Conservation (phyloP, 768 basidiomycete species). For the Phaffia tasmanica region DNA sequence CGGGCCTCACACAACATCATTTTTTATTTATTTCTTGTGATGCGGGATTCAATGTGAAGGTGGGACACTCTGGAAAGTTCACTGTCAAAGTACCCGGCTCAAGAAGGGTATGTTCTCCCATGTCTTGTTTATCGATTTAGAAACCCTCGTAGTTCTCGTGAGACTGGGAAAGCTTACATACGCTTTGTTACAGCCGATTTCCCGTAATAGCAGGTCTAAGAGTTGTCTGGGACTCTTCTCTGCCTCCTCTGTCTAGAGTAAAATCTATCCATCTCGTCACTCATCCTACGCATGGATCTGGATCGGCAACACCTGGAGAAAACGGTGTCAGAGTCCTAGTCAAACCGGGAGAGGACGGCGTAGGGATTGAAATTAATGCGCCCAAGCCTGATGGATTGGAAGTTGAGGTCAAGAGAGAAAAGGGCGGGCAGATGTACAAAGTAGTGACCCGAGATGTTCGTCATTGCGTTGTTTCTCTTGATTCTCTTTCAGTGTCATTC, state of each 20-base stretch:
- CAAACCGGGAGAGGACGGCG: slow-evolving; percentile 29
- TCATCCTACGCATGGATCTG: neutral
- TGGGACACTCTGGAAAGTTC: slow-evolving; percentile 69
- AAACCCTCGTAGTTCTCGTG: neutral
- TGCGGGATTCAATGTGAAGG: slow-evolving; percentile 40
- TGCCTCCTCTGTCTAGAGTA: slow-evolving; percentile 59
- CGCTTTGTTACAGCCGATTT: slow-evolving; percentile 53
- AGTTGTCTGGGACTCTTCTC: slow-evolving; percentile 75
- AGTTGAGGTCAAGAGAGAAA: slow-evolving; percentile 48
- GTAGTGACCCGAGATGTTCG: slow-evolving; percentile 43
- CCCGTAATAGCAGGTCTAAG: slow-evolving; percentile 74
- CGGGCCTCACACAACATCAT: no score
- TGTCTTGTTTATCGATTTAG: neutral
- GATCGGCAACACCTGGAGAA: slow-evolving; percentile 21
- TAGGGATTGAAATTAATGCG: slow-evolving; percentile 20
- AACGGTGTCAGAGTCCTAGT: slow-evolving; percentile 35
- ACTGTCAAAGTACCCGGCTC: slow-evolving; percentile 69
- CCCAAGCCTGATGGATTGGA: neutral
- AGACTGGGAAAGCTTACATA: slow-evolving; percentile 7
- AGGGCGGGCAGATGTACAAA: slow-evolving; percentile 54
- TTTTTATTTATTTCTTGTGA: no score
- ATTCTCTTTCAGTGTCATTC: neutral
- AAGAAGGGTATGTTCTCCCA: slow-evolving; percentile 58
- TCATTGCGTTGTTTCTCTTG: slow-evolving; percentile 2
- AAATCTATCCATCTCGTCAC: slow-evolving; percentile 46